Conservation (phyloP, 805 yeast species). For the Tetrapisispora iriomotensis region DNA sequence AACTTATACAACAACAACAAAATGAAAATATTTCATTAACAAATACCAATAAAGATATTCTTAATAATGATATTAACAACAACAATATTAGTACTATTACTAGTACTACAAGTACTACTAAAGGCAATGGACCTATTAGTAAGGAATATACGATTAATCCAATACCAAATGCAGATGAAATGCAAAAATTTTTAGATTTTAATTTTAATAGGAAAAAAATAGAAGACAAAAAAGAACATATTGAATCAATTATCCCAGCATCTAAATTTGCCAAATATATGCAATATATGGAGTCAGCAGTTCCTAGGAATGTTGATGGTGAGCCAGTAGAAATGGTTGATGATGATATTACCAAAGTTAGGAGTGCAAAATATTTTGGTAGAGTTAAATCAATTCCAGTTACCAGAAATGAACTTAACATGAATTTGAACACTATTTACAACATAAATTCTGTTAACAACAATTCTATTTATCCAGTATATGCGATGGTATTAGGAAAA, state of each 20-base stretch:
- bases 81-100: too few relatives aligned
- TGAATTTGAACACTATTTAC: constrained; percentile 1
- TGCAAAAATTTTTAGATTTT: background rate
- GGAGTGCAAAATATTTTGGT: too few relatives aligned
- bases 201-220: background rate
- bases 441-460: background rate
- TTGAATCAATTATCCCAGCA: constrained; percentile 10
- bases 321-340: background rate
- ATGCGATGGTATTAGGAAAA: constrained; percentile 69
- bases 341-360: too few relatives aligned
- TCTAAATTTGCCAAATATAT: constrained; percentile 56
- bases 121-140: too few relatives aligned
- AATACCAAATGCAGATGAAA: background rate
- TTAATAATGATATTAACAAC: background rate
- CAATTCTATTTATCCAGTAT: constrained; percentile 50
- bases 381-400: too few relatives aligned
- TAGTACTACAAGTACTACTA: too few relatives aligned
- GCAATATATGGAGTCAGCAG: constrained; percentile 64
- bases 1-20: background rate
- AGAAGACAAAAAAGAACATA: constrained; percentile 3
- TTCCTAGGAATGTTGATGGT: constrained; percentile 33
- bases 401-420: background rate
- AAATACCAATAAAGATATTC: background rate
- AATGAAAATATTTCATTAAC: too few relatives aligned
- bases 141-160: too few relatives aligned